Conservation (phyloP, 1,284 basidiomycete genomes). For the Pterulicium gracile region DNA sequence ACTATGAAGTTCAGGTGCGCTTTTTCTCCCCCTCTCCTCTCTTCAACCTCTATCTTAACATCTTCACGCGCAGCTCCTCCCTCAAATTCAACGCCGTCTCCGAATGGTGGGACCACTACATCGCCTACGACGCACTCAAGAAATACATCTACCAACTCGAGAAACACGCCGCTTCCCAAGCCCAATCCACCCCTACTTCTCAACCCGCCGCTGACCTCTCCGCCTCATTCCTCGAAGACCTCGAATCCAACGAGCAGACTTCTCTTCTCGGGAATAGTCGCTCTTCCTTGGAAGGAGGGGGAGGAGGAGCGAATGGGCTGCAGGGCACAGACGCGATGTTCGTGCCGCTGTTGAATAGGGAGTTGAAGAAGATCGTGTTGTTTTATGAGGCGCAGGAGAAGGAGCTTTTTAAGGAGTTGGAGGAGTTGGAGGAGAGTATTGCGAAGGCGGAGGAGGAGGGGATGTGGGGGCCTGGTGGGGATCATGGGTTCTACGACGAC, state of each 20-base stretch:
- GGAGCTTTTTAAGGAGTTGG: conserved; percentile 57
- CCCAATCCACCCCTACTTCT: conserved; percentile 7
- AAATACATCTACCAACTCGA: conserved; percentile 81
- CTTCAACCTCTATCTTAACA: too few relatives aligned
- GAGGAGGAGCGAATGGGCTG: neutral
- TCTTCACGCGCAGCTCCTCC: conserved; percentile 63
- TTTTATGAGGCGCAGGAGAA: conserved; percentile 79
- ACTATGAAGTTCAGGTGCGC: too few relatives aligned
- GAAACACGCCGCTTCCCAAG: conserved; percentile 42
- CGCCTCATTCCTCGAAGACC: conserved; percentile 28
- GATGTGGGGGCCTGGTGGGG: conserved; percentile 25
- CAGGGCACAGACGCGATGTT: conserved; percentile 48
- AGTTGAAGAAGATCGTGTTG: conserved; percentile 71
- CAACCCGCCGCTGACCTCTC: neutral
- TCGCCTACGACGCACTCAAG: conserved; percentile 84
- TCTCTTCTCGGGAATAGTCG: conserved; percentile 47
- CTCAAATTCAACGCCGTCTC: conserved; percentile 90
- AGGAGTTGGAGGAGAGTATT: conserved; percentile 58
- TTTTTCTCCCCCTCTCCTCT: too few relatives aligned
- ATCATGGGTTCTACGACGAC: conserved; percentile 27
- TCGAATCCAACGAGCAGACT: conserved; percentile 54
- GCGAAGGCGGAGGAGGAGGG: conserved; percentile 57
- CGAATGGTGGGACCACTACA: conserved; percentile 93
- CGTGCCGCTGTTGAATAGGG: conserved; percentile 68
- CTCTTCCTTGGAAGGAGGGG: conserved; percentile 5